These are phyloP conservation scores for Pseudophaeomoniella oleicola DNA, from an alignment of 2,329 filamentous ascomycete genomes.

Conservation along the genomic window DNA sequence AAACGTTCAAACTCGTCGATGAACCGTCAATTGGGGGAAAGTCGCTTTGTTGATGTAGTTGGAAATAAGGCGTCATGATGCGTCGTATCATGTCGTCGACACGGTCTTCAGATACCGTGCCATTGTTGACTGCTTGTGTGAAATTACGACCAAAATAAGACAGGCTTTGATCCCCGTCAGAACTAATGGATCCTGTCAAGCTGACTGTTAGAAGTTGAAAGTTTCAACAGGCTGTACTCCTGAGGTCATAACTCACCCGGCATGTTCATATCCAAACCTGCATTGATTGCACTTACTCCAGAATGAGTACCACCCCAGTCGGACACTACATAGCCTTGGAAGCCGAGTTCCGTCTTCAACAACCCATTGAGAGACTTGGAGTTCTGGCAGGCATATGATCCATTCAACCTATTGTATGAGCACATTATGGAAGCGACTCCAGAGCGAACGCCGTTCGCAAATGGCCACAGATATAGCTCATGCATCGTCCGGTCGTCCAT, in stretches of 20 bases:
- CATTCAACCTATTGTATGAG: slow-evolving; percentile 51
- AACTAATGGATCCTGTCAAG: no score
- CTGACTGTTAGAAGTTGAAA: no score
- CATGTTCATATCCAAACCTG: slow-evolving; percentile 80
- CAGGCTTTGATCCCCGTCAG: no score
- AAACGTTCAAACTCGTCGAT: no score
- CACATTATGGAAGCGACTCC: slow-evolving; percentile 49
- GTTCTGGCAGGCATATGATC: slow-evolving; percentile 68
- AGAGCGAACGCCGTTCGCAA: slow-evolving; percentile 44
- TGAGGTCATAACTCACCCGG: no score
- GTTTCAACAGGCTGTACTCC: no score
- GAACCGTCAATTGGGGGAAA: not conserved
- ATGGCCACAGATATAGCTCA: slow-evolving; percentile 53
- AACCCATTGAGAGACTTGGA: slow-evolving; percentile 60
- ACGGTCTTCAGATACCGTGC: slow-evolving; percentile 39
- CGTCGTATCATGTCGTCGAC: slow-evolving; percentile 47
- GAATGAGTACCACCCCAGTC: slow-evolving; percentile 68
- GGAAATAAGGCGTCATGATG: slow-evolving; percentile 34
- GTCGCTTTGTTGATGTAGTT: slow-evolving; percentile 22
- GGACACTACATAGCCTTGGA: slow-evolving; percentile 68
- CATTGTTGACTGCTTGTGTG: slow-evolving; percentile 35
- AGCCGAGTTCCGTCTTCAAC: slow-evolving; percentile 65
- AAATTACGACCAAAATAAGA: not conserved
- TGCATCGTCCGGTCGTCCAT: slow-evolving; percentile 52
- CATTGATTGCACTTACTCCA: slow-evolving; percentile 50